Evolutionary conservation across 306 rosid species (phyloP).

Genomic region (Prunus dulcis): DNA sequence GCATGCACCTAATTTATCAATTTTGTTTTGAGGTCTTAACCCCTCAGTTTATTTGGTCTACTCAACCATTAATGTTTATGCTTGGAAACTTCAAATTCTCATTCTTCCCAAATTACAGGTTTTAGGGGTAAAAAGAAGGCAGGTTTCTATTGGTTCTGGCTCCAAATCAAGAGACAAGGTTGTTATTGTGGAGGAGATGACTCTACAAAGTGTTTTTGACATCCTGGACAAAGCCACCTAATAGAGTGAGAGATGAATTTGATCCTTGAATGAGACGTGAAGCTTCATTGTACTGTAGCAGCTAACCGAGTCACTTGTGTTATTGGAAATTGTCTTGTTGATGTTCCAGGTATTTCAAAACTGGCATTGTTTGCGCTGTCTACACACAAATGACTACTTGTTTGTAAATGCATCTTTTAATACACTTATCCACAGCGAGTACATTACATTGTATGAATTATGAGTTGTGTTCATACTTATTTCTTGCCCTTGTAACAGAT

Average conservation of each 20-base stretch:
- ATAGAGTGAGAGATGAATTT: too few species aligned
- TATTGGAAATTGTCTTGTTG: not conserved
- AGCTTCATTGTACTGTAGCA: too few species aligned
- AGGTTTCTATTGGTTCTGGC: constrained; percentile 69
- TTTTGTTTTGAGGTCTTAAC: too few species aligned
- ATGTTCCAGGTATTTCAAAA: not conserved
- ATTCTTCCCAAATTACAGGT: too few species aligned
- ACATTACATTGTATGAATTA: too few species aligned
- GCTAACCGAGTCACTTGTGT: constrained; percentile 4
- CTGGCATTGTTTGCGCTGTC: not conserved
- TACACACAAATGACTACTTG: not conserved
- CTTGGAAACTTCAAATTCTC: not conserved
- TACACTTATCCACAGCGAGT: too few species aligned
- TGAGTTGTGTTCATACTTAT: too few species aligned
- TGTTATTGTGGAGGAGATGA: constrained; percentile 27
- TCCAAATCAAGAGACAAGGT: not conserved
- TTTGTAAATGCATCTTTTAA: not conserved
- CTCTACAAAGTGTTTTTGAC: constrained; percentile 58
- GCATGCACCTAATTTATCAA: too few species aligned
- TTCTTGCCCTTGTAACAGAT: too few species aligned
- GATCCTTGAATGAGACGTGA: too few species aligned
- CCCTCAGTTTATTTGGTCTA: too few species aligned
- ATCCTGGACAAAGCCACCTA: constrained; percentile 47
- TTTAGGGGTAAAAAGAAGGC: constrained; percentile 27
- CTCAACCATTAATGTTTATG: too few species aligned